Evolutionary conservation across 2,329 filamentous ascomycete genomes (phyloP), one percentile per base, ranked within the genome.

Genomic region (Ophiosphaerella narmari): DNA sequence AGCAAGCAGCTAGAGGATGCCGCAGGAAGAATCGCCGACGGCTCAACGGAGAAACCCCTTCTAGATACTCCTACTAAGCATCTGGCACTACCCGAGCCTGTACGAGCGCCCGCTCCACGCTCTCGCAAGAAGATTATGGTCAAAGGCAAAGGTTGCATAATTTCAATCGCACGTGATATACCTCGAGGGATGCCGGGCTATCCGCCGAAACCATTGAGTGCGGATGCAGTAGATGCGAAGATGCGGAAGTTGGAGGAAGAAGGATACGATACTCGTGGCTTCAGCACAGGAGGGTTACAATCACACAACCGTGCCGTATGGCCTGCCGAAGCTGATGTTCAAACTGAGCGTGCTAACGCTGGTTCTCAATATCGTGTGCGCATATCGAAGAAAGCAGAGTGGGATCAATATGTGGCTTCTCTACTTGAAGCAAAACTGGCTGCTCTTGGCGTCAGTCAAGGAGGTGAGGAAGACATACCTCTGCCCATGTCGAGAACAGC

Each of bases 371-470:
- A 79, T 66, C 80, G 78, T 46, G 86, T 94, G 32, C 80, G 81
- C 21, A 79, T 94, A 52, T 88, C 90, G 2, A 87, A 90, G 65
- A 75, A 88, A 55, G 85, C 86, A 35, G 81, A 84, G 63, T 90
- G 87, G 87, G 88, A 90, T 65, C 80, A 85, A 23, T 96, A 97
- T 72, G 88, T 92, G 50, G 83, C 88, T 46, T 87, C 88, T 59
- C 78, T 97, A 32, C 86, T 90, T 60, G 94, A 99, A 76, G 91
- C 93, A 53, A 99, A 97, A 75, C 80, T 99, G 44, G 86, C 91
- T 54, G 92, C 93, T 43, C 81, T 99, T 47, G 94, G 94, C 57
- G 94, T 97, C 11, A 91, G 86, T 14, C 81, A 90, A 53, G 89
- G 86, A 32, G 86, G 88, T 41, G 90, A 94, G 43, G 84, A 86